Base-by-base conservation (phyloP, 2,329 filamentous ascomycete species). In the Didymella segeticola region DNA sequence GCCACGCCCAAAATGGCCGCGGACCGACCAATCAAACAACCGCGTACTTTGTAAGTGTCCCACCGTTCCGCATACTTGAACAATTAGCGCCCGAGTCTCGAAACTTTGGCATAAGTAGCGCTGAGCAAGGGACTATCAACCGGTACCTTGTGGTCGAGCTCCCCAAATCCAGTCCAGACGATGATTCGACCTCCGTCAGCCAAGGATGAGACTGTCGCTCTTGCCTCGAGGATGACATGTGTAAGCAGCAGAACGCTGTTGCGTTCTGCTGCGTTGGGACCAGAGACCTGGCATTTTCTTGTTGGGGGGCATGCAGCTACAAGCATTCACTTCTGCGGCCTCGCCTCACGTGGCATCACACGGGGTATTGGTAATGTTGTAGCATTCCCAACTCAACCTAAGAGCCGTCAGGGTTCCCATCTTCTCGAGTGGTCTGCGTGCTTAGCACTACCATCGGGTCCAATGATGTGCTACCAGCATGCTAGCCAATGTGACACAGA, bases 401-500 rank as follows among this genome's bases (percentile, higher is more conserved):
- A 39, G 33, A 20, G 20, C 33, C 15, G 39, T 12, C 39, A 37
- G 14, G 27, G 36, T 42, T 34, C 25, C 17, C 45, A 25, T 12
- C 27, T 36, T 34, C 8, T 23, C 22, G 43, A 26, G 27, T 45
- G 17, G 45, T 17, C 41, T 41, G 41, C 41, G 33, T 45, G 33
- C 19, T 46, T 17, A 49, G 51, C 39, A 45, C 45, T 48, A 46
- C 33, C 23, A 36, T 17, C 10, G 22, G 22, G 17, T 29, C 41
- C 29, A 46, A 41, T 23, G 33, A 54, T 54, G 51, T 54, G 51
- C 38, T 29, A 54, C 51, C 43, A 48, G 51, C 39, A 43, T 53
- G 50, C 31, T 19, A 39, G 38, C 52, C 41, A 49, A 50, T 55
- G 52, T 50, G 27, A 36, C 52, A 50, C 52, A 23, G 43, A 46